Conservation (phyloP, 1,139 yeast genomes). For the Suhomyces bribrorum region DNA sequence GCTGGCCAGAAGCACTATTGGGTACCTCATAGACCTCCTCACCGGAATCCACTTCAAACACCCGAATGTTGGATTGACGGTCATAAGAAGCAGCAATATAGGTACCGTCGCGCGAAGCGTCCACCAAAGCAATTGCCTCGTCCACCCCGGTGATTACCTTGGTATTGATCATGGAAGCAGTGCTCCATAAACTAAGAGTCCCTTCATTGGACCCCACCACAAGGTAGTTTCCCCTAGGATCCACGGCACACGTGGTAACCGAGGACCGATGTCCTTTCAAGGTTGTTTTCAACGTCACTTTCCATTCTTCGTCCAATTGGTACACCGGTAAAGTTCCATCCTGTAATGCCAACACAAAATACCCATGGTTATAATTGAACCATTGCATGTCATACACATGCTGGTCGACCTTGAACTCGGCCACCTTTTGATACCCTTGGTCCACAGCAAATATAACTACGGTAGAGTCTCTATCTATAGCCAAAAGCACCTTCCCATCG, state of each 20-base stretch:
- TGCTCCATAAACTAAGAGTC: conserved; percentile 61
- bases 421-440: conserved; percentile 28
- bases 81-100: conserved; percentile 49
- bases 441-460: conserved; percentile 29
- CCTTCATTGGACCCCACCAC: conserved; percentile 74
- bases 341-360: conserved; percentile 41
- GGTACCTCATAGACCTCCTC: conserved; percentile 38
- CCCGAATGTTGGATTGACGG: conserved; percentile 36
- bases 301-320: conserved; percentile 14
- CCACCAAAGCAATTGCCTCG: conserved; percentile 49
- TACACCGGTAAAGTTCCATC: conserved; percentile 37
- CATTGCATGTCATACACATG: conserved; percentile 37
- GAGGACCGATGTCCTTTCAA: conserved; percentile 54
- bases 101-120: conserved; percentile 46
- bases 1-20: conserved; percentile 38
- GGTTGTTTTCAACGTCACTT: conserved; percentile 25
- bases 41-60: conserved; percentile 39
- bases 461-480: conserved; percentile 43
- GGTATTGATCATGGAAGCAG: conserved; percentile 45
- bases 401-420: conserved; percentile 24
- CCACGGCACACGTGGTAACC: conserved; percentile 52
- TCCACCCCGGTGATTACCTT: conserved; percentile 50
- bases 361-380: conserved; percentile 32
- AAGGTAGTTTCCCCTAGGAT: conserved; percentile 57
- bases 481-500: conserved; percentile 56